Evolutionary conservation across 139 green algal species (phyloP).

Genomic region (Coccomyxa sp.): DNA sequence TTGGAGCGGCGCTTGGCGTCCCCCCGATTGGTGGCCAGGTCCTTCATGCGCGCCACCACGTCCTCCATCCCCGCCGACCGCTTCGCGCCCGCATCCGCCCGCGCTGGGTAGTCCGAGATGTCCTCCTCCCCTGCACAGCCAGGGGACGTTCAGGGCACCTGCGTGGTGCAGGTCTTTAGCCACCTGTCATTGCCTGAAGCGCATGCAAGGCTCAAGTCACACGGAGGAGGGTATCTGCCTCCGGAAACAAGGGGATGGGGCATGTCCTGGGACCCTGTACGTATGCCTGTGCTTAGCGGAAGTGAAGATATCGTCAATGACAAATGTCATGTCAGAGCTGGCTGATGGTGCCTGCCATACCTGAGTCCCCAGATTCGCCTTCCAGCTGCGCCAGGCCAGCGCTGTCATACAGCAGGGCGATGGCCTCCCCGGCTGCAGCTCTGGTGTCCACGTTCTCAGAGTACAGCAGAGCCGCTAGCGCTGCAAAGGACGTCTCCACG

Average conservation of each 20-base stretch:
- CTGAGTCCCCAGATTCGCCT: constrained; percentile 10
- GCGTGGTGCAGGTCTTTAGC: neutral
- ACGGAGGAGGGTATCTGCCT: neutral
- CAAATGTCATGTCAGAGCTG: neutral
- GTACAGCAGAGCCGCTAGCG: constrained; percentile 37
- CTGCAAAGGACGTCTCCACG: constrained; percentile 35
- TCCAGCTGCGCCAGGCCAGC: constrained; percentile 32
- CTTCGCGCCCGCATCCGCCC: neutral
- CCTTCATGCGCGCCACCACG: constrained; percentile 57
- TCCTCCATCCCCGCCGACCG: constrained; percentile 38
- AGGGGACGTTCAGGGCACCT: neutral
- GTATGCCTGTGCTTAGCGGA: neutral
- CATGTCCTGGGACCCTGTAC: neutral
- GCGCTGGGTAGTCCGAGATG: neutral
- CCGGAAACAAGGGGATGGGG: neutral
- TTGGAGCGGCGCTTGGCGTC: constrained; percentile 51
- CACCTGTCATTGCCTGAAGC: neutral
- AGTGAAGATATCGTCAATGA: neutral
- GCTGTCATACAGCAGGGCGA: constrained; percentile 52
- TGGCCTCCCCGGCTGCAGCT: constrained; percentile 55
- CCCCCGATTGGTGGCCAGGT: constrained; percentile 64
- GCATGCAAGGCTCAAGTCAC: neutral
- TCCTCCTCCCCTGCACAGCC: neutral
- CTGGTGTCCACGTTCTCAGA: constrained; percentile 31
- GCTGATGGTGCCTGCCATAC: no score